A percentile compares a stretch with the other conserved stretches of the same genome.
Evolutionary conservation across 2,329 filamentous ascomycete genomes (phyloP).

Genomic region (Fusarium sp.): DNA sequence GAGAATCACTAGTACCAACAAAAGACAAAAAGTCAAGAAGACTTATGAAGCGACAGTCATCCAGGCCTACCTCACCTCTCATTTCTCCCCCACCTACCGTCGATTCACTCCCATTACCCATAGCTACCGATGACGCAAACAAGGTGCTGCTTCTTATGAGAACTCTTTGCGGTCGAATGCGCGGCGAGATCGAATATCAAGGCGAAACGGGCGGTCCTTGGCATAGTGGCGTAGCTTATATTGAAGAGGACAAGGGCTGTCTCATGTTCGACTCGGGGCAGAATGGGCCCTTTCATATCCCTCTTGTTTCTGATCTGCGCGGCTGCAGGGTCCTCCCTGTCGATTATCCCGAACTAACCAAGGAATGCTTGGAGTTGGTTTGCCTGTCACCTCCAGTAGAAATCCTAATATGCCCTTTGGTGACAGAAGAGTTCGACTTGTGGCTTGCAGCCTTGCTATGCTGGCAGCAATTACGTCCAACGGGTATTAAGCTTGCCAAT

Average conservation of each 20-base stretch:
- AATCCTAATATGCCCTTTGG: constrained; percentile 71
- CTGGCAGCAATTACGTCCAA: constrained; percentile 79
- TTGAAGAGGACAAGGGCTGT: constrained; percentile 78
- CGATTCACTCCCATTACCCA: constrained; percentile 67
- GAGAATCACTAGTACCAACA: constrained; percentile 48
- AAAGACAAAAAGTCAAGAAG: constrained; percentile 60
- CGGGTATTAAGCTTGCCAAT: constrained; percentile 63
- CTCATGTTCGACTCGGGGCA: constrained; percentile 79
- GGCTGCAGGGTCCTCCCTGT: constrained; percentile 74
- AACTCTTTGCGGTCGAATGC: constrained; percentile 80
- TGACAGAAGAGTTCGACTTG: constrained; percentile 74
- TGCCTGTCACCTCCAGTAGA: constrained; percentile 65
- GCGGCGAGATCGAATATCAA: constrained; percentile 79
- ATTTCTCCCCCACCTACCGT: constrained; percentile 64
- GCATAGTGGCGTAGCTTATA: constrained; percentile 77
- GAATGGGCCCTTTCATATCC: constrained; percentile 69
- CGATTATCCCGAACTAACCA: constrained; percentile 55
- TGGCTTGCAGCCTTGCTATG: constrained; percentile 84
- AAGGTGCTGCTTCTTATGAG: constrained; percentile 81
- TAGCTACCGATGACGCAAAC: constrained; percentile 73
- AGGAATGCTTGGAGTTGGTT: constrained; percentile 63
- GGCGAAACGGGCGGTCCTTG: constrained; percentile 69
- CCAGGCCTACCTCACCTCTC: constrained; percentile 67
- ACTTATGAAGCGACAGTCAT: constrained; percentile 64
- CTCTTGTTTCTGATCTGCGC: constrained; percentile 76